Evolutionary conservation across 2,329 filamentous ascomycete genomes (phyloP).

Genomic region (Epicoccum nigrum): DNA sequence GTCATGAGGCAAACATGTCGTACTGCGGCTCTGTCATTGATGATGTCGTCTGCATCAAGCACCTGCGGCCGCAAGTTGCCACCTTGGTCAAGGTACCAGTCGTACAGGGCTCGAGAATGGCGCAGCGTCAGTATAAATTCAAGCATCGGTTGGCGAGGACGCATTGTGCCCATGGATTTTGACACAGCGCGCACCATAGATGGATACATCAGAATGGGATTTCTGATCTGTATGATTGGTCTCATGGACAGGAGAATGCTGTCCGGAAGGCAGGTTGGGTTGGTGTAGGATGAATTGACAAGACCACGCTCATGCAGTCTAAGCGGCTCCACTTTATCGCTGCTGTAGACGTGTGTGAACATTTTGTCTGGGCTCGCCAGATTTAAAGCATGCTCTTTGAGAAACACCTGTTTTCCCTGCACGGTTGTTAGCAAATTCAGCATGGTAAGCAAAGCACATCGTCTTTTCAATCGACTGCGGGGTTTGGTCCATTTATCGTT

Average conservation of each 20-base stretch:
- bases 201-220: constrained; percentile 24
- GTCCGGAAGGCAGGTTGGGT: constrained; percentile 22
- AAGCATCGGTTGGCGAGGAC: neutral
- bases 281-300: constrained; percentile 10
- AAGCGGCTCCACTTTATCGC: neutral
- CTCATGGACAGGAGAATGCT: constrained; percentile 19
- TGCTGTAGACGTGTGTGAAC: constrained; percentile 9
- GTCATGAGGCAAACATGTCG: constrained; percentile 17
- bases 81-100: constrained; percentile 19
- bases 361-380: constrained; percentile 17
- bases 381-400: constrained; percentile 23
- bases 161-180: neutral
- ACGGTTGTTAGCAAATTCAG: neutral
- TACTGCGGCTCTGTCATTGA: constrained; percentile 15
- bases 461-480: neutral
- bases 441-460: neutral
- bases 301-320: constrained; percentile 13
- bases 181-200: constrained; percentile 19
- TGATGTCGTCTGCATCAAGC: constrained; percentile 29
- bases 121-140: neutral
- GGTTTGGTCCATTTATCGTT: neutral
- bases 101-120: constrained; percentile 8
- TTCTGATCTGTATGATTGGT: constrained; percentile 26
- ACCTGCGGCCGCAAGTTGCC: neutral
- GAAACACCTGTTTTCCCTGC: constrained; percentile 19